These are phyloP conservation scores for Gynochthodes officinalis DNA, from an alignment of 257 asterid species.

Conservation along the genomic window DNA sequence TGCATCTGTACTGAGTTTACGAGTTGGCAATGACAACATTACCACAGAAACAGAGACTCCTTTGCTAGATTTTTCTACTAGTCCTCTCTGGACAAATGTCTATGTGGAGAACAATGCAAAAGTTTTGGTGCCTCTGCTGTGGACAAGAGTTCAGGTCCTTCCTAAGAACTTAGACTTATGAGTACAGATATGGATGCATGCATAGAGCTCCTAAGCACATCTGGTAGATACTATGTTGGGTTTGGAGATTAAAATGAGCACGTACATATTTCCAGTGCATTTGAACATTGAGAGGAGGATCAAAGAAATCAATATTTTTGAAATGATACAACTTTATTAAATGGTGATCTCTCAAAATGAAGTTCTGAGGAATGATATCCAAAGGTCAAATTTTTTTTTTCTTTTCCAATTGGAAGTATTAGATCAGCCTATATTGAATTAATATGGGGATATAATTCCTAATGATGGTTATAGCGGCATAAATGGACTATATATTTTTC, in stretches of 20 bases:
- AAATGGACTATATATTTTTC: neutral
- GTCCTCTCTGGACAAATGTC: slow-evolving; percentile 94
- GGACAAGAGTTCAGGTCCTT: slow-evolving; percentile 98
- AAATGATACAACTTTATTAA: neutral
- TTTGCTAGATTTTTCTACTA: slow-evolving; percentile 84
- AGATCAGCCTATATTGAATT: neutral
- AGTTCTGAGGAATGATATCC: neutral
- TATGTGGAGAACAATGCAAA: slow-evolving; percentile 92
- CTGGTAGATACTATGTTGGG: neutral
- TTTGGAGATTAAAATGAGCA: neutral
- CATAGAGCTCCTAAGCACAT: neutral
- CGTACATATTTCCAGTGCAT: neutral
- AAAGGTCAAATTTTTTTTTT: neutral
- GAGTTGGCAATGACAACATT: slow-evolving; percentile 80
- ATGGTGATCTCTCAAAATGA: neutral
- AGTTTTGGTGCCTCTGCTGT: slow-evolving; percentile 88
- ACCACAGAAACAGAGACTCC: slow-evolving; percentile 98
- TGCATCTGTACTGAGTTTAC: slow-evolving; percentile 84
- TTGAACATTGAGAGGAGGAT: neutral
- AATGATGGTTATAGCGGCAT: neutral
- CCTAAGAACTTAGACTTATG: slow-evolving; percentile 22
- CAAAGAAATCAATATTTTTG: neutral
- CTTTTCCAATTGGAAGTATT: neutral
- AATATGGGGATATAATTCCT: neutral
- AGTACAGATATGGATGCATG: neutral